Conservation (phyloP, 2,329 filamentous ascomycete genomes). For the Rhinocladiella similis region DNA sequence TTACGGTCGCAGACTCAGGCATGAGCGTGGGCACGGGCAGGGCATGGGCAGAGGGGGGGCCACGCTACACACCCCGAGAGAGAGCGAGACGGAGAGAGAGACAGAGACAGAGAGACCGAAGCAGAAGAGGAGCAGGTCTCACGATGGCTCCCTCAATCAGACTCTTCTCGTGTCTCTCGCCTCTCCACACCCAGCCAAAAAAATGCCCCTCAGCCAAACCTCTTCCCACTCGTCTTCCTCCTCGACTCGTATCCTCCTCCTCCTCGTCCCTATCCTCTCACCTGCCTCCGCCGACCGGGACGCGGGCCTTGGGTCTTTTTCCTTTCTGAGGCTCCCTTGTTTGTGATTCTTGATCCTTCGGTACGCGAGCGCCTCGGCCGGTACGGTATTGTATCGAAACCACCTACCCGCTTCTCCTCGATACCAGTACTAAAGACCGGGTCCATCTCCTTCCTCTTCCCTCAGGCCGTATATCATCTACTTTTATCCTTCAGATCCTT, state of each 20-base stretch:
- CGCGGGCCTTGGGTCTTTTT: slow-evolving; percentile 13
- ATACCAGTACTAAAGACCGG: slow-evolving; percentile 19
- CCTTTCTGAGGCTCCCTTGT: slow-evolving; percentile 16
- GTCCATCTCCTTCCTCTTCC: slow-evolving; percentile 11
- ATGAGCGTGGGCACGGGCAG: too few species aligned
- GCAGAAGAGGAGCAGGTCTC: too few species aligned
- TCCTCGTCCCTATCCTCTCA: slow-evolving; percentile 3
- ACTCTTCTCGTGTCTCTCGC: slow-evolving; percentile 9
- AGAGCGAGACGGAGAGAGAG: too few species aligned
- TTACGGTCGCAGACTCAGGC: too few species aligned
- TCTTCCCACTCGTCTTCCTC: slow-evolving; percentile 7
- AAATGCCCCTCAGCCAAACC: background rate
- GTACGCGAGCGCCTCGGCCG: slow-evolving; percentile 9
- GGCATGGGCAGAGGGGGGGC: too few species aligned
- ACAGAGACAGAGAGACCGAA: too few species aligned
- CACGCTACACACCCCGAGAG: too few species aligned
- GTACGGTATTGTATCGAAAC: slow-evolving; percentile 24
- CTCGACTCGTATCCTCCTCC: slow-evolving; percentile 5
- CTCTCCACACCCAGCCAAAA: slow-evolving; percentile 1
- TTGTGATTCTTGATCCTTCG: slow-evolving; percentile 17
- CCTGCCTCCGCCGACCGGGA: slow-evolving; percentile 12
- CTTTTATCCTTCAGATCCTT: slow-evolving; percentile 8
- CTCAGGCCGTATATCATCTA: slow-evolving; percentile 5
- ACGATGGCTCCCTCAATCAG: background rate
- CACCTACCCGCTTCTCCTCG: slow-evolving; percentile 1